Conservation (phyloP, 305 asterid species). For the Rubia occidens region DNA sequence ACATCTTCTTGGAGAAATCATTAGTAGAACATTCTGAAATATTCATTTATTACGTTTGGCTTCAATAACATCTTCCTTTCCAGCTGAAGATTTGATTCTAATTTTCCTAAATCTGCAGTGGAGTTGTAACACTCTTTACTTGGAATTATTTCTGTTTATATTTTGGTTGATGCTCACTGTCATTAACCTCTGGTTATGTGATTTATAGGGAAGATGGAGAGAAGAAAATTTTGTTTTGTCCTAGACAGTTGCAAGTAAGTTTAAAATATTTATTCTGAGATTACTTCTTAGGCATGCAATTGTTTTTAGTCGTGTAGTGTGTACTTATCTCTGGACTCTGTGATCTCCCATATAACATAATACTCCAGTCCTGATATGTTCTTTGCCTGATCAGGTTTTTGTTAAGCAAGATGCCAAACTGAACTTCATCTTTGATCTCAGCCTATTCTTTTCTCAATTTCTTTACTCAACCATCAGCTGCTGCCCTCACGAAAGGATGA, state of each 20-base stretch:
- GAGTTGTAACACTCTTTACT: background rate
- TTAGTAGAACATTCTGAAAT: background rate
- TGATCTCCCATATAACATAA: background rate
- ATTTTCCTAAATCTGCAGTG: background rate
- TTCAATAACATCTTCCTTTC: background rate
- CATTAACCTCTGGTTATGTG: slow-evolving; percentile 25
- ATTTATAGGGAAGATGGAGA: slow-evolving; percentile 51
- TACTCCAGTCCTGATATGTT: slow-evolving; percentile 7
- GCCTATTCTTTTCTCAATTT: too few relatives aligned
- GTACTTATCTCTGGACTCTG: background rate
- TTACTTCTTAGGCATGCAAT: background rate
- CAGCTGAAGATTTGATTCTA: background rate
- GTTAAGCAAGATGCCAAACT: slow-evolving; percentile 64
- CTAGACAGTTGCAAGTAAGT: slow-evolving; percentile 63
- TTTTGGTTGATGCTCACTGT: slow-evolving; percentile 11
- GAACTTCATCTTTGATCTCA: slow-evolving; percentile 65
- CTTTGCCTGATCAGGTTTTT: slow-evolving; percentile 47
- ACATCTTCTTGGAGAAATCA: background rate
- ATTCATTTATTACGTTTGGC: background rate
- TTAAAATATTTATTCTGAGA: slow-evolving; percentile 14
- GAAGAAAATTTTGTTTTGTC: slow-evolving; percentile 67
- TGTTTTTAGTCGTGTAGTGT: background rate
- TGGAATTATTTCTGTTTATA: background rate
- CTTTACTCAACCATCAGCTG: too few relatives aligned
- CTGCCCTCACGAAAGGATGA: too few relatives aligned